Evolutionary conservation across 2,329 filamentous ascomycete species (phyloP), one percentile per base, ranked within the genome.

Genomic region (Fusarium sacchari): DNA sequence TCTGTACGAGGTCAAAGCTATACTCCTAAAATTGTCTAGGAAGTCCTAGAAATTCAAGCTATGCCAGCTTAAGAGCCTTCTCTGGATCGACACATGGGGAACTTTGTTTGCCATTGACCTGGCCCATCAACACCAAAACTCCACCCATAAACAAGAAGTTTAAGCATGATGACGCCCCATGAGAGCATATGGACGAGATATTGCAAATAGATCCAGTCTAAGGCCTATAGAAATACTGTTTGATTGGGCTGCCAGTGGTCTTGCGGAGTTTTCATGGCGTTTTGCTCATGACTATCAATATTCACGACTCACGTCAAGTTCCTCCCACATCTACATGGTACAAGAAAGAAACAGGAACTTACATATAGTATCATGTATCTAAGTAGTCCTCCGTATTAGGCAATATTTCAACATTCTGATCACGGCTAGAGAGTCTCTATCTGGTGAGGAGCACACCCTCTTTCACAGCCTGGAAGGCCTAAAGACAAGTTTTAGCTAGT

Each of bases 371-470:
- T 17, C 14, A 53, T 28, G 8, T 15, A 49, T 3, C 10, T 13
- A 46, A 10, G 7, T 43, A 6, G 14, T 24, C 4, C 39, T 15
- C 1, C 30, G 36, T n/a, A 55, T 55, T 61, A 61, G 40, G n/a
- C 3, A 18, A 20, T 1, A 17, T 14, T 13, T 34, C 9, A 12
- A 24, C n/a, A 8, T 26, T 15, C 26, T 32, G 9, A 37, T 34
- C 5, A 34, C 15, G 14, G 5, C 40, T 11, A 28, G n/a, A 34
- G 24, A 34, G 39, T 39, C 32, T 10, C 11, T 18, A 30, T 26
- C 62, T 4, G 49, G 50, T 40, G 47, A 49, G 28, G 26, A 55
- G 26, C 40, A 67, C 65, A 49, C 55, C 63, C 30, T 43, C 63
- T 34, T 53, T 20, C 22, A 22, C 26, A 30, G 32, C 28, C 18